Evolutionary conservation across 345 rosid genomes (phyloP), one percentile per base, ranked within the genome.

Genomic region (Bruguiera sexangula): DNA sequence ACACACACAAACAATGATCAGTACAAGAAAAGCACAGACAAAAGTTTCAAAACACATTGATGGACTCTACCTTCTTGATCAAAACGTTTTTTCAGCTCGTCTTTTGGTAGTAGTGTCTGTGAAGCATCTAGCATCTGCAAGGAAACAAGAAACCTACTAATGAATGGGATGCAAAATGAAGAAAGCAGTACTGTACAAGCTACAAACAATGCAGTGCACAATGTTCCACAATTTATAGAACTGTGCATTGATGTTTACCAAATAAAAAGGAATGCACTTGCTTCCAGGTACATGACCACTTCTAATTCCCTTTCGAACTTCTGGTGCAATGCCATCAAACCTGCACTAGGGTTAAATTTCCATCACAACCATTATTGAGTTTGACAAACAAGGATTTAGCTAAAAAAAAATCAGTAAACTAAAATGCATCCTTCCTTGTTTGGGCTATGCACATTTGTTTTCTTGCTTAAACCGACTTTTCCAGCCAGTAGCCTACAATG

Each of bases 281-380:
- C 98, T 92, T 53, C 93, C 94, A 65, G 99, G 98, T 37, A 96
- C 85, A 82, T 96, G 98, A 66, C 99, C 99, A 50, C 99, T 89
- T 64, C 85, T 88, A 72, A 92, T 81, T 72, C 97, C 98, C 75
- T 92, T 92, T 24, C 99, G 91, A 29, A 95, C 98, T 73, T 96
- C 99, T 10, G 93, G 90, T 32, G 86, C 97, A 75, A 85, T 67
- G 48, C 99, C 99, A 32, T 92, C 95, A 83, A 96, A 96, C 82
- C 99, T 96, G 85, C 70, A 73, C 31, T 6, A 68, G 19, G 30
- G 22, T 30, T 6, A 68, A 21, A 63, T 15, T n/a, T 65, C 61
- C 57, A 60, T 63, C 62, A 65, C 11, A 51, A 37, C 55, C 54
- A 66, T 13, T 34, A 4, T 32, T 27, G 29, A 56, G 60, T n/a